These are phyloP conservation scores for Adansonia madagascariensis DNA, from an alignment of 441 rosid genomes.

Conservation along the genomic window DNA sequence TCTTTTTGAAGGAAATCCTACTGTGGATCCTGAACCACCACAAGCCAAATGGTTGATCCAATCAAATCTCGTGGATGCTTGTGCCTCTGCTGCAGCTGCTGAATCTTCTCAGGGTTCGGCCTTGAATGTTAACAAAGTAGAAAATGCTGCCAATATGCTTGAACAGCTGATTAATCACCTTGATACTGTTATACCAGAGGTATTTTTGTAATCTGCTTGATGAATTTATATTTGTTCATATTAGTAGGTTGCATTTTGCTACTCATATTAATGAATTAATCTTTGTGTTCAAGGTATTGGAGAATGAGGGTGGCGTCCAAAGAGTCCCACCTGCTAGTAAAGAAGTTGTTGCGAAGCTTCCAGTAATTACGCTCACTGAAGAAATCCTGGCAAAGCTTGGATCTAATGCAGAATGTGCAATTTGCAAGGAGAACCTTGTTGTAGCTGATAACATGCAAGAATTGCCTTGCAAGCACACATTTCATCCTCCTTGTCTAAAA, in stretches of 20 bases:
- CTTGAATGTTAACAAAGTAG: slow-evolving; percentile 36
- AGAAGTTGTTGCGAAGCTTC: slow-evolving; percentile 85
- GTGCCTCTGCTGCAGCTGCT: slow-evolving; percentile 44
- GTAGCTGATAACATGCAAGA: slow-evolving; percentile 89
- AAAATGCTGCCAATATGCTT: slow-evolving; percentile 47
- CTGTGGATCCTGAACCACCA: slow-evolving; percentile 91
- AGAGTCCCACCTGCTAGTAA: slow-evolving; percentile 90
- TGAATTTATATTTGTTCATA: not conserved
- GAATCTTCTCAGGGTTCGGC: slow-evolving; percentile 52
- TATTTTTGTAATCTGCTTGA: slow-evolving; percentile 21
- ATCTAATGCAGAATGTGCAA: slow-evolving; percentile 72
- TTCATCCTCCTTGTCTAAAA: slow-evolving; percentile 90
- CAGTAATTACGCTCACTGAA: slow-evolving; percentile 58
- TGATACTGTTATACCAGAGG: slow-evolving; percentile 66
- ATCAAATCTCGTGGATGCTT: slow-evolving; percentile 63
- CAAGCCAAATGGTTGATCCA: slow-evolving; percentile 78
- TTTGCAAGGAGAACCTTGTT: slow-evolving; percentile 82
- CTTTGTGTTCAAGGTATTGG: slow-evolving; percentile 45
- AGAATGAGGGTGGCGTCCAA: slow-evolving; percentile 46
- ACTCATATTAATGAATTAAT: not conserved
- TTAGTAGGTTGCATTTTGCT: not conserved
- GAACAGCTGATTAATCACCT: slow-evolving; percentile 58
- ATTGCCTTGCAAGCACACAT: slow-evolving; percentile 86
- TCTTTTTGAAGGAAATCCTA: slow-evolving; percentile 86
- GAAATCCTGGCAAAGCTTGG: slow-evolving; percentile 66